These are phyloP conservation scores for Paraleonurus japonicus DNA, from an alignment of 257 asterid species.

Conservation along the genomic window DNA sequence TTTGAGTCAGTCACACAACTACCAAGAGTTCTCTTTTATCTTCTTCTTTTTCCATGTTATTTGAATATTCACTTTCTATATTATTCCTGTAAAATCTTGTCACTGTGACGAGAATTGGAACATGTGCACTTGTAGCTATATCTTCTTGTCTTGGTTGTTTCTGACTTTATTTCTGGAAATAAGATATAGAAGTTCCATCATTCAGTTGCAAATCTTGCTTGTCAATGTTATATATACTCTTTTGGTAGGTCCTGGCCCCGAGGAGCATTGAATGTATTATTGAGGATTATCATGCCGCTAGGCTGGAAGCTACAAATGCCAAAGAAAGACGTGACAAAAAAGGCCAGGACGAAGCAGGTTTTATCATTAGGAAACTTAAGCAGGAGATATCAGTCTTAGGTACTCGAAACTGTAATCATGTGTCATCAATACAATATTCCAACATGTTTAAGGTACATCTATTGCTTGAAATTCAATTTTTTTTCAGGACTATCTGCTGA, in stretches of 20 bases:
- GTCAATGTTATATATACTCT: conserved; percentile 20
- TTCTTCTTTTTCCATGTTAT: conserved; percentile 13
- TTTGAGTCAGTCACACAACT: conserved; percentile 14
- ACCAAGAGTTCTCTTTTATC: background rate
- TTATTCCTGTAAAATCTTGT: background rate
- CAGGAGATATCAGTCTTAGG: conserved; percentile 85
- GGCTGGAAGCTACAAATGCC: conserved; percentile 77
- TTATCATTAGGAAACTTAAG: conserved; percentile 70
- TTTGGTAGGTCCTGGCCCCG: conserved; percentile 56
- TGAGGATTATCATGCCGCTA: conserved; percentile 78
- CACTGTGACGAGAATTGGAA: background rate
- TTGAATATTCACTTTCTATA: conserved; percentile 12
- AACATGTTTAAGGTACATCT: conserved; percentile 24
- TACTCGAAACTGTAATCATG: conserved; percentile 34
- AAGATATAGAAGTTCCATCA: conserved; percentile 7
- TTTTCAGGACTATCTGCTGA: conserved; percentile 74
- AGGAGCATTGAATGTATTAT: conserved; percentile 59
- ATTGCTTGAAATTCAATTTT: conserved; percentile 19
- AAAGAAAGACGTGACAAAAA: conserved; percentile 82
- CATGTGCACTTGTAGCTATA: background rate
- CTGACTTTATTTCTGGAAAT: conserved; percentile 12
- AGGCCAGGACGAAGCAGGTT: conserved; percentile 77
- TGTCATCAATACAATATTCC: conserved; percentile 22
- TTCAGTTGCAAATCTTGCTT: conserved; percentile 18
- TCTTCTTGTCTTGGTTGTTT: background rate